These are phyloP conservation scores for Podospora anserina DNA, from an alignment of 495 filamentous ascomycete genomes.

Conservation along the genomic window DNA sequence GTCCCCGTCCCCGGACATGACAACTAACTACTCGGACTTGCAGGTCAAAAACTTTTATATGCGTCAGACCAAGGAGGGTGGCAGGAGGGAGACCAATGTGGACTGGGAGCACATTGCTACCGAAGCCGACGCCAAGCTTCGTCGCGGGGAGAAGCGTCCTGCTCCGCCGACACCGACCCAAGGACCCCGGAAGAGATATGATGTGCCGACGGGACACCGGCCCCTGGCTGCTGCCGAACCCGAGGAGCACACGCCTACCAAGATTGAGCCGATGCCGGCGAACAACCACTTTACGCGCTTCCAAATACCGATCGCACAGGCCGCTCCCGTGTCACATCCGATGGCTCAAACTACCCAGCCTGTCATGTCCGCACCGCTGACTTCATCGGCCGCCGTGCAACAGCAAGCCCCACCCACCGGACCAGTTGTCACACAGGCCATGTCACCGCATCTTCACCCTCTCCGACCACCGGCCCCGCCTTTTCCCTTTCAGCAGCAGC, in stretches of 20 bases:
- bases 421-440: conserved; percentile 32
- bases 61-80: conserved; percentile 67
- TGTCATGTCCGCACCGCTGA: conserved; percentile 19
- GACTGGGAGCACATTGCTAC: conserved; percentile 67
- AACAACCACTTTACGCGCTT: conserved; percentile 38
- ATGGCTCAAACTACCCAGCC: conserved; percentile 22
- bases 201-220: conserved; percentile 53
- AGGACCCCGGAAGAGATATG: conserved; percentile 44
- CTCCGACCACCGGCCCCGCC: conserved; percentile 36
- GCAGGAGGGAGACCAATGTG: conserved; percentile 44
- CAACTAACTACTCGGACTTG: conserved; percentile 10
- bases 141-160: conserved; percentile 67
- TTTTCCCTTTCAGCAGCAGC: conserved; percentile 26
- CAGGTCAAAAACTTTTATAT: conserved; percentile 93
- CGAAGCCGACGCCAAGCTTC: conserved; percentile 67
- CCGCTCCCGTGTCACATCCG: conserved; percentile 26
- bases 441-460: conserved; percentile 39
- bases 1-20: not conserved
- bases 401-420: conserved; percentile 14
- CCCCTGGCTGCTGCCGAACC: conserved; percentile 55
- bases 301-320: conserved; percentile 43
- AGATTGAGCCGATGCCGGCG: conserved; percentile 37
- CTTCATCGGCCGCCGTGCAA: conserved; percentile 15
- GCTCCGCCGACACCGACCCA: conserved; percentile 63
- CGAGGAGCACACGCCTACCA: conserved; percentile 49